Base-by-base conservation (phyloP, 2,329 filamentous ascomycete species). In the Berkeleyomyces rouxiae region DNA sequence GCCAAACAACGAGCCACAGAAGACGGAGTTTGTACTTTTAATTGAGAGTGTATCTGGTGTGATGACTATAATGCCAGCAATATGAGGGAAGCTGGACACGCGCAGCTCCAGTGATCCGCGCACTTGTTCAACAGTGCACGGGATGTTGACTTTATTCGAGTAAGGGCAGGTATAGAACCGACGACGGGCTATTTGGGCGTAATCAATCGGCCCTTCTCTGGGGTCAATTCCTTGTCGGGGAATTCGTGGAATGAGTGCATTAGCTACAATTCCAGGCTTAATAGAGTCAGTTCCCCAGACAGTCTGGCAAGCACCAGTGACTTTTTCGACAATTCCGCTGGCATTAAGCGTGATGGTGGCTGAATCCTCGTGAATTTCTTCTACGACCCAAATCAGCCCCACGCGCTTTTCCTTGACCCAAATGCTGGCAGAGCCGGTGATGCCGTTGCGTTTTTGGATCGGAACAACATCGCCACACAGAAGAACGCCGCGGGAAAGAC, bases 391-490 rank as follows among this genome's bases (percentile, higher is more conserved):
- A 65, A 99, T 97, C 65, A 99, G 75, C 7, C 92, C 91, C 61
- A 90, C 85, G 58, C 86, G 83, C 74, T 99, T 99, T 73, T 99
- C 93, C 76, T 99, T 99, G 3, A 99, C 93, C 93, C 93, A 99
- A 46, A 99, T 76, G 73, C 91, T 97, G 44, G 93, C 93, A 64
- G 93, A 91, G 1, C 93, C 93, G 3, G 86, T 92, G 9, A 86
- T 82, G 3, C 93, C 93, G 69, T 99, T 96, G 65, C 93, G 84
- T 74, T 97, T 99, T 71, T 91, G 88, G 65, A 99, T 99, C 0
- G 93, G 93, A 16, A 99, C 90, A n/a, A 99, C 92, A 71, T 99
- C 93, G 51, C 93, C 93, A 68, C 93, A 99, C 1, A 99, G 79
- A 61, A 99, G 74, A 36, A 99, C 93, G 2, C 92, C 92, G 68